Evolutionary conservation across 371 early-diverging fungal genomes (phyloP).

Genomic region (Basidiobolus heterosporus): DNA sequence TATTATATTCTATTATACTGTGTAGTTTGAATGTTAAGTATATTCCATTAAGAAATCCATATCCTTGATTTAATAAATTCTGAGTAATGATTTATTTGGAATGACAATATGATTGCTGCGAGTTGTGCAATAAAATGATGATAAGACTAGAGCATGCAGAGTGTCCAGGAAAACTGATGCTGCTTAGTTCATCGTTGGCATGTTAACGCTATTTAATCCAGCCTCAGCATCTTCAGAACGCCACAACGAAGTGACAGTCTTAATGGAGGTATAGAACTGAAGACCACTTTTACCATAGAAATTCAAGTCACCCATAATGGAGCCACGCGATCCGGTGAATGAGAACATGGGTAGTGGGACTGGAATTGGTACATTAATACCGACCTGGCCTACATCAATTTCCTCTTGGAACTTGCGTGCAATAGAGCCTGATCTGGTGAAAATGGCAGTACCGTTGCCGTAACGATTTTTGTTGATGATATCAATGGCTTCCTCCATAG

Average conservation of each 20-base stretch:
- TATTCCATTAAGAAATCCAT: no score
- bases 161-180: no score
- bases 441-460: slow-evolving; percentile 92
- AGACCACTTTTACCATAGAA: slow-evolving; percentile 68
- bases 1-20: no score
- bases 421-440: slow-evolving; percentile 76
- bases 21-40: no score
- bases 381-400: slow-evolving; percentile 83
- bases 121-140: no score
- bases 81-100: no score
- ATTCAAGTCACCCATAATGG: slow-evolving; percentile 89
- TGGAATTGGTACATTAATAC: slow-evolving; percentile 43
- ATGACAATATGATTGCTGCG: no score
- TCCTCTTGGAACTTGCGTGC: slow-evolving; percentile 82
- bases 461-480: slow-evolving; percentile 83
- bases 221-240: slow-evolving; percentile 60
- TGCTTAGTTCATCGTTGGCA: slow-evolving; percentile 54
- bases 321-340: slow-evolving; percentile 86
- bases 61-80: no score
- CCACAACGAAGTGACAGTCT: slow-evolving; percentile 91
- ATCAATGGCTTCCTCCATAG: slow-evolving; percentile 83
- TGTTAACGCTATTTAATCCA: slow-evolving; percentile 44
- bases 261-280: slow-evolving; percentile 80
- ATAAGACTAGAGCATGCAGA: background rate
- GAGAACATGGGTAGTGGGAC: slow-evolving; percentile 96